phyloP scores from a whole-genome alignment of 345 rosid species.

The Turritis glabra region DNA sequence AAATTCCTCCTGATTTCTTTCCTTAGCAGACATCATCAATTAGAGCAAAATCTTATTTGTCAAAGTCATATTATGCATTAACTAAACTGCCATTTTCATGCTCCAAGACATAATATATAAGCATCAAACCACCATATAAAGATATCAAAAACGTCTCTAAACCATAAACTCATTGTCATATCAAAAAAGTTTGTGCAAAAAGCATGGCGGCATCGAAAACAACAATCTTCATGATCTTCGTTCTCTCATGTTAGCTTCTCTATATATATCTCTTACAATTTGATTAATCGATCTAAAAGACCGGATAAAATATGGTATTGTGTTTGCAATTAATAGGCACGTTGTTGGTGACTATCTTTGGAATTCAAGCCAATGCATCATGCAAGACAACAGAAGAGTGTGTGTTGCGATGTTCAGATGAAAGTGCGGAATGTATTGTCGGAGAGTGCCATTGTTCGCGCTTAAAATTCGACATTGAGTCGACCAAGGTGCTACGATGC shows the following conservation, averaged over 20 bases:
- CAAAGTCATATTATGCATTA: neutral
- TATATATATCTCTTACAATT: neutral
- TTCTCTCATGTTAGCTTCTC: slow-evolving; percentile 5
- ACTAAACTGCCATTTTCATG: neutral
- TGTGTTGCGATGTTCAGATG: neutral
- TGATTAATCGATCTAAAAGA: neutral
- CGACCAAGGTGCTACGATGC: neutral
- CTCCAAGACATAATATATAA: slow-evolving; percentile 1
- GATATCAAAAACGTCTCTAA: neutral
- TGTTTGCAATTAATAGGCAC: neutral
- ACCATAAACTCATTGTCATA: neutral
- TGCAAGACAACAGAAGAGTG: neutral
- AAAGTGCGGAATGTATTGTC: neutral
- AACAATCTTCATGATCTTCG: neutral
- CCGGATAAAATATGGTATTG: neutral
- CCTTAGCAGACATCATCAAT: no score
- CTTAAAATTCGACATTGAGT: neutral
- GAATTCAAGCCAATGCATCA: neutral
- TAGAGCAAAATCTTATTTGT: neutral
- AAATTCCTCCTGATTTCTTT: no score
- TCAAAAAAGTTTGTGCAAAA: neutral
- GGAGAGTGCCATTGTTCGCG: neutral
- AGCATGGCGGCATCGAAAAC: slow-evolving; percentile 6
- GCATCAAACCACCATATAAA: neutral
- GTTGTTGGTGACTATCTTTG: neutral